Percentiles rank a stretch among this genome's conserved stretches.
phyloP scores from a whole-genome alignment of 768 basidiomycete genomes.

The Lactarius sanguifluus region DNA sequence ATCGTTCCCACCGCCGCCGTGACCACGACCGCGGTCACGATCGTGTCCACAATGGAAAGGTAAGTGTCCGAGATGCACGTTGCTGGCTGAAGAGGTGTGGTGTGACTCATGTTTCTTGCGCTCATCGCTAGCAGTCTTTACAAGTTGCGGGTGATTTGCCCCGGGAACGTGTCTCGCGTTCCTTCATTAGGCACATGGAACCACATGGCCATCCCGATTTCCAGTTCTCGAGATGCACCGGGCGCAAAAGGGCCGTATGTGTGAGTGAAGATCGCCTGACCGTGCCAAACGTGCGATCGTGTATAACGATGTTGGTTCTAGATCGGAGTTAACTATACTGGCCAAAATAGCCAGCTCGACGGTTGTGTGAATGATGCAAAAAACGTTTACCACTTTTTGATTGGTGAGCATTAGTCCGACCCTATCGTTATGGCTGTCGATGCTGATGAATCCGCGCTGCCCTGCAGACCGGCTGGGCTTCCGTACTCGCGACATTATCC shows the following conservation, averaged over 20 bases:
- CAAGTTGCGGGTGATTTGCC: background rate
- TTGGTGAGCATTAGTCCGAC: slow-evolving; percentile 24
- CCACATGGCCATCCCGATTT: slow-evolving; percentile 28
- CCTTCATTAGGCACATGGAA: background rate
- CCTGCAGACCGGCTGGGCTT: slow-evolving; percentile 42
- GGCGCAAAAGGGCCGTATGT: slow-evolving; percentile 46
- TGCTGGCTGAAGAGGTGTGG: background rate
- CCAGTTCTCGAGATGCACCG: slow-evolving; percentile 47
- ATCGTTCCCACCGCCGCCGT: slow-evolving; percentile 20
- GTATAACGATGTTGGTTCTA: slow-evolving; percentile 18
- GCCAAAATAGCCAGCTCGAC: slow-evolving; percentile 38
- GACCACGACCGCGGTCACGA: slow-evolving; percentile 14
- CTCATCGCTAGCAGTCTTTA: background rate
- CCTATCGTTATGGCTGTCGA: no score
- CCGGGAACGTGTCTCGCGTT: background rate
- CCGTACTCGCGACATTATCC: slow-evolving; percentile 46
- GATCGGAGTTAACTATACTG: slow-evolving; percentile 51
- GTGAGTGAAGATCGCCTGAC: slow-evolving; percentile 17
- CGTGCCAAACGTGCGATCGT: background rate
- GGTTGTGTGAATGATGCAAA: slow-evolving; percentile 54
- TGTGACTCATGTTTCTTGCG: slow-evolving; percentile 2
- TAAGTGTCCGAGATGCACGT: background rate
- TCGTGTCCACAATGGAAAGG: slow-evolving; percentile 14
- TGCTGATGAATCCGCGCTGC: background rate
- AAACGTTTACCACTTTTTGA: slow-evolving; percentile 45